Conservation (phyloP, 2,329 filamentous ascomycete species). For the Lizonia empirigonia region DNA sequence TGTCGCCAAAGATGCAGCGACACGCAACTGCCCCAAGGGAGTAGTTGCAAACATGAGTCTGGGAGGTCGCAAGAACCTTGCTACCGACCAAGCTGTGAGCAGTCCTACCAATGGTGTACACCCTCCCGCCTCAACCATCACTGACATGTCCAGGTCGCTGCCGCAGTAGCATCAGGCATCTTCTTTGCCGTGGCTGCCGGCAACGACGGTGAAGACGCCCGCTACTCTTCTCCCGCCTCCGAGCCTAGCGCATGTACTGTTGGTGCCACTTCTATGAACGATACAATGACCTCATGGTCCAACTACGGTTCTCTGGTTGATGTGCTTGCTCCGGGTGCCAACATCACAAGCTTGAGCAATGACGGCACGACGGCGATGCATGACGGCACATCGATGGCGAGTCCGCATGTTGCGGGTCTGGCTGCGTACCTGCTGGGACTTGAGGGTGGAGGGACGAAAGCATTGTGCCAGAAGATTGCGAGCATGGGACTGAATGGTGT, state of each 20-base stretch:
- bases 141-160: conserved; percentile 31
- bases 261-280: conserved; percentile 42
- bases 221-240: conserved; percentile 41
- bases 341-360: conserved; percentile 53
- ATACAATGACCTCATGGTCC: conserved; percentile 41
- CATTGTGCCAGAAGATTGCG: conserved; percentile 55
- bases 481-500: conserved; percentile 47
- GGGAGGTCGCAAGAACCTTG: conserved; percentile 31
- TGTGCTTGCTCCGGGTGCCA: conserved; percentile 47
- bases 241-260: conserved; percentile 47
- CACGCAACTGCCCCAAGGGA: conserved; percentile 36
- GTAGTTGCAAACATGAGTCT: conserved; percentile 45
- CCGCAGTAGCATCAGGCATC: conserved; percentile 40
- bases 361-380: conserved; percentile 52
- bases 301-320: conserved; percentile 47
- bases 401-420: conserved; percentile 71
- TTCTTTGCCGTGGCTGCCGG: conserved; percentile 49
- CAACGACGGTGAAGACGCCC: conserved; percentile 39
- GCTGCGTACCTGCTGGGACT: conserved; percentile 69
- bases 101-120: background rate
- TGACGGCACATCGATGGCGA: conserved; percentile 69
- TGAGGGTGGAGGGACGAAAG: conserved; percentile 45
- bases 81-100: conserved; percentile 35
- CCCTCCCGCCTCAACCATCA: background rate
- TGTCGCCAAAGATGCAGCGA: conserved; percentile 21